Percentiles rank a stretch among this genome's conserved stretches.
Conservation (phyloP, 306 rosid species). For the Citrullus amarus region DNA sequence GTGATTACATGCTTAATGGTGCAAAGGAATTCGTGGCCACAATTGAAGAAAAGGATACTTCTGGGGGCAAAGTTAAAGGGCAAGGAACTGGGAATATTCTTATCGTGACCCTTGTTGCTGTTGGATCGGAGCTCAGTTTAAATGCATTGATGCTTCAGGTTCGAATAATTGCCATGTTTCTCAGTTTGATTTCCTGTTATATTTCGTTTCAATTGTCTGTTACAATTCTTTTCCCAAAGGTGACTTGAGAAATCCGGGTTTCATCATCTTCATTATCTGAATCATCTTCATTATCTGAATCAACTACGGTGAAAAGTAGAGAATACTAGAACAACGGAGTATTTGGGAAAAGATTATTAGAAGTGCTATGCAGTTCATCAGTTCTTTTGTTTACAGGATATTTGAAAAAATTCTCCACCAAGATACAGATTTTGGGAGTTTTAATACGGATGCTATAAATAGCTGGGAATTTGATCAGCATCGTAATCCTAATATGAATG, state of each 20-base stretch:
- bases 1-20: conserved; percentile 45
- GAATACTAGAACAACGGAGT: not conserved
- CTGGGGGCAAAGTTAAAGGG: conserved; percentile 84
- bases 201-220: not conserved
- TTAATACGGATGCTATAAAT: not conserved
- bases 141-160: conserved; percentile 93
- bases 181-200: not conserved
- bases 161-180: conserved; percentile 6
- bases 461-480: not conserved
- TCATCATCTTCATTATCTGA: not conserved
- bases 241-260: not conserved
- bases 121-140: conserved; percentile 70
- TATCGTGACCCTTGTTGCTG: conserved; percentile 72
- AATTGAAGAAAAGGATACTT: conserved; percentile 76
- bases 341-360: not conserved
- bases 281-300: not conserved
- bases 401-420: not conserved
- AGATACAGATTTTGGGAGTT: not conserved
- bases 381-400: not conserved
- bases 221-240: not conserved
- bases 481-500: not conserved
- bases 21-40: conserved; percentile 74
- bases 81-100: conserved; percentile 86
- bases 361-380: not conserved
- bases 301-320: not conserved